A percentile compares a stretch with the other conserved stretches of the same genome.
Evolutionary conservation across 345 rosid genomes (phyloP).

Genomic region (Angophora floribunda): DNA sequence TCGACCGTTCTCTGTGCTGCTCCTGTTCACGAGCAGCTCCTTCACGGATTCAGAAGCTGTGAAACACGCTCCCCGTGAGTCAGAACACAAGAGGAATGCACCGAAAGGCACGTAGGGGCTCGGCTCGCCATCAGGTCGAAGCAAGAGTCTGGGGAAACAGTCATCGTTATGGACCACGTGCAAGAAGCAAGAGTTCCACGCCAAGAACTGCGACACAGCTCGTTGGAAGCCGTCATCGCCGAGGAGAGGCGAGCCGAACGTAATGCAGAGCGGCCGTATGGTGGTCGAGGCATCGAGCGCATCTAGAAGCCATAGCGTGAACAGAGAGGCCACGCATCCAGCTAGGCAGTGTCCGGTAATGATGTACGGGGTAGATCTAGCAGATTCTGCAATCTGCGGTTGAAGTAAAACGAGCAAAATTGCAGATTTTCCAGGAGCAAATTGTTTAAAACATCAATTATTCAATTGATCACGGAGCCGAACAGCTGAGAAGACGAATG

Average conservation of each 20-base stretch:
- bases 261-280: conserved; percentile 51
- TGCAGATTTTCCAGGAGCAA: not conserved
- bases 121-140: not conserved
- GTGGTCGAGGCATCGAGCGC: not conserved
- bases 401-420: not conserved
- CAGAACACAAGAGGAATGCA: conserved; percentile 36
- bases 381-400: not conserved
- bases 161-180: conserved; percentile 35
- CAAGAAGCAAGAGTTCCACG: conserved; percentile 49
- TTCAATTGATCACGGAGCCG: not conserved
- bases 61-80: conserved; percentile 21
- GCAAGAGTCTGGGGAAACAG: conserved; percentile 13
- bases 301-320: conserved; percentile 52
- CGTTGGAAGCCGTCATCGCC: conserved; percentile 27
- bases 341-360: conserved; percentile 49
- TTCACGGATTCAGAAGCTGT: conserved; percentile 31
- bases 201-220: conserved; percentile 16
- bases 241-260: conserved; percentile 58
- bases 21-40: conserved; percentile 7
- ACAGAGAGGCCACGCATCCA: conserved; percentile 66
- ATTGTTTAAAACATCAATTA: not conserved
- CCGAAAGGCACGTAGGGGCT: conserved; percentile 42
- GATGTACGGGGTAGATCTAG: conserved; percentile 7
- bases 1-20: not conserved
- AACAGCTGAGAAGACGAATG: not conserved